phyloP scores from a whole-genome alignment of 306 rosid genomes.

The Sesbania bispinosa region DNA sequence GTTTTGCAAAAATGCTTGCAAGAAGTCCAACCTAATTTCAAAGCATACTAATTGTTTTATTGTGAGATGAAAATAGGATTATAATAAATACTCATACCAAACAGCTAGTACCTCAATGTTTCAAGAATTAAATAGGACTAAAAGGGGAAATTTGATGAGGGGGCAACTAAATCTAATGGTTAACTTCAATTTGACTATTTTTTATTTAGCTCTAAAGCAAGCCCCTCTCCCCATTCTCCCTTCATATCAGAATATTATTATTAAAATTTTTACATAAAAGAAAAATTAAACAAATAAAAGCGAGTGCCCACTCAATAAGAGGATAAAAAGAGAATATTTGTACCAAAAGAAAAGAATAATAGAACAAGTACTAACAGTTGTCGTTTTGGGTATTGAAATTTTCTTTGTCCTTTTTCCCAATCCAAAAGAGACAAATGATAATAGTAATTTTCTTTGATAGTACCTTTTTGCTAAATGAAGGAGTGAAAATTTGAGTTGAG shows the following conservation, averaged over 20 bases:
- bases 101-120: no score
- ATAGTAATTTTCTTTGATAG: background rate
- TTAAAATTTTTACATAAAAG: background rate
- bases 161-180: background rate
- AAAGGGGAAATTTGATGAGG: no score
- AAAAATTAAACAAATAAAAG: background rate
- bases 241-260: background rate
- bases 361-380: background rate
- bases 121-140: no score
- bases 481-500: background rate
- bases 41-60: no score
- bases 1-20: background rate
- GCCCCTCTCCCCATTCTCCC: background rate
- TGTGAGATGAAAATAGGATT: no score
- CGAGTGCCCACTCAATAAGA: background rate
- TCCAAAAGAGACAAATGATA: background rate
- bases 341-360: conserved; percentile 38
- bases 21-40: no score
- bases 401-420: background rate
- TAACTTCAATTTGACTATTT: background rate
- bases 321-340: conserved; percentile 17
- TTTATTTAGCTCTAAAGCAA: background rate
- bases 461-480: background rate
- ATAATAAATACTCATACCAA: no score
- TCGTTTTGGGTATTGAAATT: conserved; percentile 7